These are phyloP conservation scores for Kuraishia borneana DNA, from an alignment of 805 yeast species.

Conservation along the genomic window DNA sequence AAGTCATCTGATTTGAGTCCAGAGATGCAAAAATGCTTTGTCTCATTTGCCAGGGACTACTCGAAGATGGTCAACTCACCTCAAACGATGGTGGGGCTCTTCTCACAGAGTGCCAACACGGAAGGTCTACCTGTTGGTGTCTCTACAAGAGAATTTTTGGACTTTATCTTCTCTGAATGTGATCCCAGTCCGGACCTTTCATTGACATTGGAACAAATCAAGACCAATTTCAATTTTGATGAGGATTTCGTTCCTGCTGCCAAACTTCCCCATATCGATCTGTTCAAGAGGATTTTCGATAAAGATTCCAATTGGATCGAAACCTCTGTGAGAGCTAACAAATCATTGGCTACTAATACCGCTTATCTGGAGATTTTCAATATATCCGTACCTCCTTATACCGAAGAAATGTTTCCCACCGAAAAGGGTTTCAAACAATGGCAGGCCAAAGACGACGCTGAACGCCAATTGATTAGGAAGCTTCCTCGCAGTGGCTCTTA, in stretches of 20 bases:
- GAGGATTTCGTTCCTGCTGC: background rate
- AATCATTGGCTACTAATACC: background rate
- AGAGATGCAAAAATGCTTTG: background rate
- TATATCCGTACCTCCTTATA: background rate
- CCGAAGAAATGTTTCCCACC: background rate
- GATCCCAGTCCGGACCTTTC: background rate
- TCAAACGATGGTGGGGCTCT: background rate
- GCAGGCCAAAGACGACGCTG: background rate
- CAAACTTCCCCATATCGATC: background rate
- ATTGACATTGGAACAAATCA: background rate
- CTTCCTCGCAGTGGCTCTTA: background rate
- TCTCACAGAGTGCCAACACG: background rate
- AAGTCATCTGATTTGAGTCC: no score
- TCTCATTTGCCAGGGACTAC: background rate
- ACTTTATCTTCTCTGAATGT: background rate
- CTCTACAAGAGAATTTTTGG: background rate
- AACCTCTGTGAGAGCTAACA: background rate
- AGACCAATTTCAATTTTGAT: background rate
- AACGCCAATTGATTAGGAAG: background rate
- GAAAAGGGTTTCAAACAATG: background rate
- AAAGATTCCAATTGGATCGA: background rate
- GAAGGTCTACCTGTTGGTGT: background rate
- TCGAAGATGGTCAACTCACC: background rate
- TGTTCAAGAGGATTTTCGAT: background rate
- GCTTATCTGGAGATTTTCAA: background rate